phyloP scores from a whole-genome alignment of 192 early-diverging fungal species.

The Coemansia sp. region DNA sequence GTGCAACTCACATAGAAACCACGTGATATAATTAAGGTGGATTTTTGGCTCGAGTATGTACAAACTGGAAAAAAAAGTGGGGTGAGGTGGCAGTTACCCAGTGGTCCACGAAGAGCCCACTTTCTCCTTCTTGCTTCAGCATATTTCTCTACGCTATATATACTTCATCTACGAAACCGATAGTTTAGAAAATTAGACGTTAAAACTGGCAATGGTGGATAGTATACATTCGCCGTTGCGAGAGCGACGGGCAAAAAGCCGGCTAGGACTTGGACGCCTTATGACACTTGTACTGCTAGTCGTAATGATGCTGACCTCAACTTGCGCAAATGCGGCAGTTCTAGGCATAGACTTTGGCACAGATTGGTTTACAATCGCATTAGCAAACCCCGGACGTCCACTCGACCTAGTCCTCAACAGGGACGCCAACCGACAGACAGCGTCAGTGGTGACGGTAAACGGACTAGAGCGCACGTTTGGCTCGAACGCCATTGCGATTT shows the following conservation, averaged over 20 bases:
- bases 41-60: neutral
- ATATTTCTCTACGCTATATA: neutral
- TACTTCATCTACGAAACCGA: neutral
- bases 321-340: slow-evolving; percentile 63
- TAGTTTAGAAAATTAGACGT: neutral
- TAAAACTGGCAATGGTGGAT: neutral
- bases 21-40: neutral
- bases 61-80: neutral
- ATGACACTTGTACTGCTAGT: slow-evolving; percentile 13
- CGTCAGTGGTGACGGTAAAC: slow-evolving; percentile 77
- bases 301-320: slow-evolving; percentile 7
- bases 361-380: slow-evolving; percentile 95
- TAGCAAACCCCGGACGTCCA: slow-evolving; percentile 87
- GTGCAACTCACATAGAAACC: neutral
- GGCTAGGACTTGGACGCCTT: neutral
- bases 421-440: slow-evolving; percentile 95
- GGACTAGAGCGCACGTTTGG: slow-evolving; percentile 86
- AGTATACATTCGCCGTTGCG: neutral
- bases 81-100: slow-evolving; percentile 3
- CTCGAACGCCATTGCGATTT: slow-evolving; percentile 69
- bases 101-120: neutral
- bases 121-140: neutral
- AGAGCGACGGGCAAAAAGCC: neutral
- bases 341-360: slow-evolving; percentile 97
- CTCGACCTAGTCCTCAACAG: slow-evolving; percentile 95